A percentile compares a stretch with the other conserved stretches of the same genome.
phyloP scores from a whole-genome alignment of 768 basidiomycete species.

The Xerocomellus amylosporus region DNA sequence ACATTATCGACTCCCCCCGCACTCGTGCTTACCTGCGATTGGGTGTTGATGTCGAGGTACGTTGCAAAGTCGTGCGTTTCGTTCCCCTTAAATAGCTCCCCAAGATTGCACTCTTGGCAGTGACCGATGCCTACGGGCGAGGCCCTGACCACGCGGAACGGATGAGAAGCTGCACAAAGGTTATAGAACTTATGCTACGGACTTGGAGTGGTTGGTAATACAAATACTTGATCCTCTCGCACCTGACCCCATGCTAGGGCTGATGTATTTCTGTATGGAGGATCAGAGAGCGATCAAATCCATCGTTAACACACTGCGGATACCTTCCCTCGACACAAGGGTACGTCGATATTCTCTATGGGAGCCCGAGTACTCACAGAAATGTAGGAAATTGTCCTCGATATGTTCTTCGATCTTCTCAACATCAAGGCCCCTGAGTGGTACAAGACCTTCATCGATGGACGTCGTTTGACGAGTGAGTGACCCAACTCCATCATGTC shows the following conservation, averaged over 20 bases:
- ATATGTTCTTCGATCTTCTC: constrained; percentile 91
- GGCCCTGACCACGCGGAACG: constrained; percentile 73
- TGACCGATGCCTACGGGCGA: constrained; percentile 92
- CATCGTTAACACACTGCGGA: constrained; percentile 78
- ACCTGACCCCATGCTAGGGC: constrained; percentile 45
- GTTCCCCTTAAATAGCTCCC: neutral
- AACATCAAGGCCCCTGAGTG: constrained; percentile 91
- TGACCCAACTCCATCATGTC: neutral
- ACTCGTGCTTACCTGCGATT: constrained; percentile 75
- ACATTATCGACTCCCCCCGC: constrained; percentile 81
- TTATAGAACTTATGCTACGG: constrained; percentile 79
- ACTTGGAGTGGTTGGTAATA: constrained; percentile 84
- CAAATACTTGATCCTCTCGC: neutral
- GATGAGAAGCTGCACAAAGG: constrained; percentile 72
- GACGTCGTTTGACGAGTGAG: constrained; percentile 82
- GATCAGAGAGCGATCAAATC: constrained; percentile 83
- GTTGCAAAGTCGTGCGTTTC: constrained; percentile 10
- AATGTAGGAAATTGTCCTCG: constrained; percentile 81
- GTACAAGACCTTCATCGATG: constrained; percentile 90
- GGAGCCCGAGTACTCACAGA: constrained; percentile 10
- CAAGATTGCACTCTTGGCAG: constrained; percentile 80
- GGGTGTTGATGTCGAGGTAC: constrained; percentile 87
- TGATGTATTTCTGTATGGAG: constrained; percentile 93
- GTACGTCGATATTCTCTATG: constrained; percentile 38
- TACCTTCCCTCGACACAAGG: constrained; percentile 83